A percentile compares a stretch with the other conserved stretches of the same genome.
Evolutionary conservation across 1,284 basidiomycete species (phyloP).

Genomic region (Apiotrichum domesticum): DNA sequence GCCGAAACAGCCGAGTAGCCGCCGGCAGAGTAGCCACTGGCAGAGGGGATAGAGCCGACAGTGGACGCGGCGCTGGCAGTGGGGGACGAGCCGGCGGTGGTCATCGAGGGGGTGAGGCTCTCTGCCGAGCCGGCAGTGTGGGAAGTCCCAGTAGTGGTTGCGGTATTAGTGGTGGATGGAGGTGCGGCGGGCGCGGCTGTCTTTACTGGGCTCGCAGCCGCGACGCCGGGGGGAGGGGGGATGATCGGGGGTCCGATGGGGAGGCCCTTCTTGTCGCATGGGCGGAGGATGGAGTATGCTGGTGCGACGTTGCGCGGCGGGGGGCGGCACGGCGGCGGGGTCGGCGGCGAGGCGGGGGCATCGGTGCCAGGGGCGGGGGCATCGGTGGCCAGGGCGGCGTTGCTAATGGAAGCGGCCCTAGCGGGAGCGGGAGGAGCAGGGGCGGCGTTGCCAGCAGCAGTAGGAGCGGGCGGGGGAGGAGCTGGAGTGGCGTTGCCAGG

Average conservation of each 20-base stretch:
- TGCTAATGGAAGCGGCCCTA: no score
- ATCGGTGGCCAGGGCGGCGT: no score
- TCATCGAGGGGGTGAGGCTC: not conserved
- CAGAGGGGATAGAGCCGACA: not conserved
- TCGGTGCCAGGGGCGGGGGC: no score
- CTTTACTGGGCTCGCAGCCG: not conserved
- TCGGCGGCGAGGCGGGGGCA: no score
- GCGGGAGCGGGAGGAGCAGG: no score
- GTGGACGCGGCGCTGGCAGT: not conserved
- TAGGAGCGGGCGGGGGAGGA: not conserved
- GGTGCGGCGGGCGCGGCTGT: not conserved
- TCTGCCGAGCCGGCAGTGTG: not conserved
- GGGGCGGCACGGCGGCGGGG: not conserved
- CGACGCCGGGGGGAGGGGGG: not conserved
- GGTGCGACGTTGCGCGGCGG: not conserved
- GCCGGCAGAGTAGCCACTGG: not conserved
- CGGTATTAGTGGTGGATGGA: not conserved
- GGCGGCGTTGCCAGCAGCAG: no score
- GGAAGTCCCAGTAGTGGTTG: not conserved
- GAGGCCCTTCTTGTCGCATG: slow-evolving; percentile 5
- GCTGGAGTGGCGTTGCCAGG: not conserved
- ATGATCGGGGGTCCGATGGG: slow-evolving; percentile 6
- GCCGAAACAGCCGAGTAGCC: not conserved
- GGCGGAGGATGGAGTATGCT: slow-evolving; percentile 13
- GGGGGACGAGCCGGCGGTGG: not conserved